Evolutionary conservation across 768 basidiomycete genomes (phyloP).

Genomic region (Pulveroboletus sp.): DNA sequence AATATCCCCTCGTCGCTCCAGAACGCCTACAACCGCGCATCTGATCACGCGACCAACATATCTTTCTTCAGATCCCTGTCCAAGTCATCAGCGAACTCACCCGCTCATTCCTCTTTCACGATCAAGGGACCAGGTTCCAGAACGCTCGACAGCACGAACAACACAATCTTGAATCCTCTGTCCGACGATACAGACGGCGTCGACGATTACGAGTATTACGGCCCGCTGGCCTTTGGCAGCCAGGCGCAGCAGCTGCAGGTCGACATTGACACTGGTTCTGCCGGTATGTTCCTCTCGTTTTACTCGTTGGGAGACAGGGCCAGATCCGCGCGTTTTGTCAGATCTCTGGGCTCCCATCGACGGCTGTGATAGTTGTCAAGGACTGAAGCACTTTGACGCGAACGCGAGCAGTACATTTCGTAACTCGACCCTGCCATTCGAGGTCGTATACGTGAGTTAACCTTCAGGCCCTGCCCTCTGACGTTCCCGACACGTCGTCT

Average conservation of each 20-base stretch:
- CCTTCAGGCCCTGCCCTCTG: constrained; percentile 9
- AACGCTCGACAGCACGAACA: neutral
- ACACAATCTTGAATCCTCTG: constrained; percentile 24
- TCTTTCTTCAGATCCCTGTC: neutral
- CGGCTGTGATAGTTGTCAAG: constrained; percentile 39
- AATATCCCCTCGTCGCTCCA: constrained; percentile 12
- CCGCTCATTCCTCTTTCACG: neutral
- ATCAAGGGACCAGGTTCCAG: neutral
- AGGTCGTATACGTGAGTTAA: constrained; percentile 41
- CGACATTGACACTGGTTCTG: constrained; percentile 65
- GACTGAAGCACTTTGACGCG: constrained; percentile 35
- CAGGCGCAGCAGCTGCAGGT: constrained; percentile 49
- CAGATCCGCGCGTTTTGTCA: constrained; percentile 15
- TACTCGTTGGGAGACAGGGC: neutral
- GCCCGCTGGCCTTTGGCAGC: constrained; percentile 47
- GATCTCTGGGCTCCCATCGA: constrained; percentile 56
- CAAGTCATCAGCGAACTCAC: neutral
- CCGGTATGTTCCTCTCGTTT: constrained; percentile 9
- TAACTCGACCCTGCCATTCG: constrained; percentile 31
- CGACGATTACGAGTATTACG: constrained; percentile 47
- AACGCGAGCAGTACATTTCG: constrained; percentile 41
- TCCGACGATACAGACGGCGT: constrained; percentile 37
- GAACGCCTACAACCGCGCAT: constrained; percentile 15
- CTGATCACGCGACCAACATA: constrained; percentile 17
- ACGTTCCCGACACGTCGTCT: neutral